Percentiles rank a stretch among this genome's conserved stretches.
Evolutionary conservation across 345 rosid genomes (phyloP).

Genomic region (Raphanus raphanistrum): DNA sequence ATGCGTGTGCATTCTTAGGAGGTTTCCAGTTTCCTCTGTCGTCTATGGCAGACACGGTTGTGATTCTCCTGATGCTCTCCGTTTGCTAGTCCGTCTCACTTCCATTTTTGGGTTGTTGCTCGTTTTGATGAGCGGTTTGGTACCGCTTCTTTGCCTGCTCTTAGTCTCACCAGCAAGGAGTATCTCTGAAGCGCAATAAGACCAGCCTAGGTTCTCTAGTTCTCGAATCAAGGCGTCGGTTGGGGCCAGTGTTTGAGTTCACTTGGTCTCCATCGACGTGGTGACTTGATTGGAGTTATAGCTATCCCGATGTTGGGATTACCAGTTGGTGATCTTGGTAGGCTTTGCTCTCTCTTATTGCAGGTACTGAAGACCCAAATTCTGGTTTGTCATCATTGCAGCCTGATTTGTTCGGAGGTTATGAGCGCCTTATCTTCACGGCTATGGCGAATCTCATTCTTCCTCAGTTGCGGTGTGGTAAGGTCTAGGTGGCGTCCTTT

Average conservation of each 20-base stretch:
- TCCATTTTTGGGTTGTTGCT: background rate
- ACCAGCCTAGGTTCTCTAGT: background rate
- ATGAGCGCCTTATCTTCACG: background rate
- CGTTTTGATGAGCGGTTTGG: background rate
- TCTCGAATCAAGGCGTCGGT: background rate
- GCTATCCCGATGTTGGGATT: background rate
- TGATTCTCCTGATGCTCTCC: background rate
- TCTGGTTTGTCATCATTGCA: background rate
- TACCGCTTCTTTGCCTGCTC: background rate
- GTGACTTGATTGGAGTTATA: background rate
- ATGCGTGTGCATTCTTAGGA: background rate
- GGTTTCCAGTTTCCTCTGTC: background rate
- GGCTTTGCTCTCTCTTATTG: background rate
- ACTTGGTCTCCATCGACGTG: background rate
- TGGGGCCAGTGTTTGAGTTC: background rate
- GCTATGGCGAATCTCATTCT: background rate
- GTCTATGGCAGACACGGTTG: background rate
- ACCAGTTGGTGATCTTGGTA: background rate
- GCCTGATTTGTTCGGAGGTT: background rate
- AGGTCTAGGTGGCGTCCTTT: background rate
- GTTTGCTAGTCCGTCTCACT: background rate
- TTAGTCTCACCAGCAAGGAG: background rate
- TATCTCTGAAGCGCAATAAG: background rate
- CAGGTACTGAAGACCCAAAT: background rate
- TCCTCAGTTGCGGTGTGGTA: background rate